Base-by-base conservation (phyloP, 352 stramenopile genomes). In the Phytophthora agathidicida region DNA sequence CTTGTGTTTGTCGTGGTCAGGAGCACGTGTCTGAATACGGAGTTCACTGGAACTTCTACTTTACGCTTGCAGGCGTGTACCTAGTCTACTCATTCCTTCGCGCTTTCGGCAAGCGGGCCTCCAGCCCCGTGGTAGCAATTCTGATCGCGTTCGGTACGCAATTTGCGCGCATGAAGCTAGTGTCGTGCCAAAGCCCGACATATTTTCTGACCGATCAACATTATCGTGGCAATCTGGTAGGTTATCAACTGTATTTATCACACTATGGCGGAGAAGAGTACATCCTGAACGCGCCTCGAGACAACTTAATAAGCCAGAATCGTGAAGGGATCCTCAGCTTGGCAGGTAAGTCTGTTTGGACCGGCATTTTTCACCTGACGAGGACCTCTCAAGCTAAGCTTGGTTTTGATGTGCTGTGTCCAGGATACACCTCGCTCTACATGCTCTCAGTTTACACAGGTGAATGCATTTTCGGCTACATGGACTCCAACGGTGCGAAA, bases 11-110 rank as follows among this genome's bases (percentile, higher is more conserved):
- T 68, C 39, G 30, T 44, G 17, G 44, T 27, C 63, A 96, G 75
- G 89, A 98, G 52, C 97, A 99, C 58, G 95, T 99, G 35, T 96
- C 86, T 5, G 98, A 99, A 76, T 99, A 99, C 71, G 98, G 98
- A 26, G 89, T 99, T 16, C 97, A 99, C 75, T 99, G 98, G 98
- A 99, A 99, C 76, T 99, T 99, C 65, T 99, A 99, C 78, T 98
- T 99, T 54, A 99, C 97, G 3, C 83, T 99, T 16, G 88, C 78
- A 11, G 86, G 78, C 4, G 81, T 96, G 24, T 93, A 93, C 55
- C 26, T 96, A 14, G 50, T 85, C 17, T 89, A 87, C 46, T 86
- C 74, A 8, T 49, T 82, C 14, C 65, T 96, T 14, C 67, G 73
- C 32, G 35, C 71, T 28, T 66, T 89, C 38, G 80, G 82, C 14